Evolutionary conservation across 2,329 filamentous ascomycete species (phyloP).

Genomic region (Drechslerella stenobrocha): DNA sequence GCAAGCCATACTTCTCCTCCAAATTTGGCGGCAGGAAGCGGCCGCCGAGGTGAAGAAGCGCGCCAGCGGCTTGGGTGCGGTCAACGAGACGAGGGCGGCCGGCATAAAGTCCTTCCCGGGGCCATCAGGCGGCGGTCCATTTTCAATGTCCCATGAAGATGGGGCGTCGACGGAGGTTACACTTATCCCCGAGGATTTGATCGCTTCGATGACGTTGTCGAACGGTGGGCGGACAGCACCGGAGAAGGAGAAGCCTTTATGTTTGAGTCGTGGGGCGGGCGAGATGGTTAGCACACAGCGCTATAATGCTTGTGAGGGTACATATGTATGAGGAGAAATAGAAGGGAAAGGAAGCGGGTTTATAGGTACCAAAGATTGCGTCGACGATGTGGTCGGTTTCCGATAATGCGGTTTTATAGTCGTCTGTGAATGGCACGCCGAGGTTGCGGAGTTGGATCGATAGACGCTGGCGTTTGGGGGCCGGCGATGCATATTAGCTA

Average conservation of each 20-base stretch:
- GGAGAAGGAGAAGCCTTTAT: constrained; percentile 80
- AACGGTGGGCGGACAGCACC: constrained; percentile 94
- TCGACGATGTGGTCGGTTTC: constrained; percentile 81
- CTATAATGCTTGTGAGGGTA: background rate
- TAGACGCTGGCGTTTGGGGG: constrained; percentile 65
- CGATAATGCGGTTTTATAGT: constrained; percentile 70
- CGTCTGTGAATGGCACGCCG: constrained; percentile 77
- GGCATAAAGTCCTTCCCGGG: constrained; percentile 81
- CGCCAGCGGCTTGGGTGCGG: constrained; percentile 87
- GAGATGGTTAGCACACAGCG: background rate
- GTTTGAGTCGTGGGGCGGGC: constrained; percentile 35
- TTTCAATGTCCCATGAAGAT: constrained; percentile 90
- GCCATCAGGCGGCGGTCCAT: constrained; percentile 74
- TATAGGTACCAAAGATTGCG: constrained; percentile 76
- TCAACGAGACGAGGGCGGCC: constrained; percentile 78
- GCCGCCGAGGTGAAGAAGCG: constrained; percentile 82
- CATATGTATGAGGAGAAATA: background rate
- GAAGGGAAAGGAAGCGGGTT: too few relatives aligned
- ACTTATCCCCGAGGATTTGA: constrained; percentile 72
- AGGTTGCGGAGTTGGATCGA: constrained; percentile 82
- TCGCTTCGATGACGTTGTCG: constrained; percentile 73
- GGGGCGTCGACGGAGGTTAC: constrained; percentile 90
- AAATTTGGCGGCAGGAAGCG: constrained; percentile 78
- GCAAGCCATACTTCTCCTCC: constrained; percentile 81
- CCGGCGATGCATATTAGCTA: background rate